Evolutionary conservation across 345 rosid species (phyloP), one percentile per base, ranked within the genome.

Genomic region (Schrenkiella parvula): DNA sequence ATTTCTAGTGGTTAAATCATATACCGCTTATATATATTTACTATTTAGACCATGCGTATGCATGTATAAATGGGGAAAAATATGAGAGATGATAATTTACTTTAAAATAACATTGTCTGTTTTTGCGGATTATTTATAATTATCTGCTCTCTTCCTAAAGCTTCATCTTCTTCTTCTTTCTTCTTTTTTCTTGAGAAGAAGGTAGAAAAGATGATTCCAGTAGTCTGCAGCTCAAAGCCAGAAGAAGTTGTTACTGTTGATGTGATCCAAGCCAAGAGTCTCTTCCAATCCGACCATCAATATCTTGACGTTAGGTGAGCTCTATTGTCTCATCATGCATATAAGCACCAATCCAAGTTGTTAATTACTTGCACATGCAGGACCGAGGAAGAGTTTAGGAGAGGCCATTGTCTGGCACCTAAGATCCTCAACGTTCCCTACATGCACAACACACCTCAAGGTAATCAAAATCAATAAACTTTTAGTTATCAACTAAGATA

Each of bases 251-350:
- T 81, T 17, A 88, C 89, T 34, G 59, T 92, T 50, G 95, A 86
- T 76, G 92, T 87, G 74, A 71, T 17, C 53, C 78, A 80, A 51
- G 86, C 93, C 18, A 88, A 81, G 81, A 48, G 28, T 64, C 79
- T 92, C 59, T 63, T 88, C 43, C 66, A 77, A 4, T 83, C 88
- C 14, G 98, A 84, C 38, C 59, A 87, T 75, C 48, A 19, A 18
- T 88, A 80, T 72, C 81, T 92, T 26, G 98, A 92, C 70, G 96
- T 88, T 59, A 86, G 96, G 93, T 91, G 72, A 18, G 65, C 58
- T 51, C 32, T 35, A 38, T 42, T 3, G 23, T 29, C 38, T 25
- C 23, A 31, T 47, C 17, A 38, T 38, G n/a, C n/a, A n/a, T n/a
- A n/a, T n/a, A 19, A 38, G 54, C 31, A 51, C 39, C 54, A 50